These are phyloP conservation scores for Suillus americanus DNA, from an alignment of 768 basidiomycete genomes.

Conservation along the genomic window DNA sequence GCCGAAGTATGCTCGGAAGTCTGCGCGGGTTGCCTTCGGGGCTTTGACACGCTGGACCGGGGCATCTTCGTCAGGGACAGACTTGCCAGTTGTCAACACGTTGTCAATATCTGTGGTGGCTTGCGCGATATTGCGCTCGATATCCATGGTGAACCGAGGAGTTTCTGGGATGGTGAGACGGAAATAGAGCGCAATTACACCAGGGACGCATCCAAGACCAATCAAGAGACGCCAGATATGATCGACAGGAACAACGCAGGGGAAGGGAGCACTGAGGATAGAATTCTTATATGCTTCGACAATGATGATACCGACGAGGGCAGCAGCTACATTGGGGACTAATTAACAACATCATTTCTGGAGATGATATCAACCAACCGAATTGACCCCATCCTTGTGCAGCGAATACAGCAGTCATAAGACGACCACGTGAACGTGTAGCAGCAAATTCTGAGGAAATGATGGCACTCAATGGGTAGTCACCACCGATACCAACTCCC, in stretches of 20 bases:
- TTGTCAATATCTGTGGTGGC: constrained; percentile 72
- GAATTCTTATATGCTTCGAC: constrained; percentile 66
- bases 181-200: constrained; percentile 82
- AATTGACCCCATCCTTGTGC: constrained; percentile 89
- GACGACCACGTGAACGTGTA: constrained; percentile 71
- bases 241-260: constrained; percentile 56
- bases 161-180: constrained; percentile 92
- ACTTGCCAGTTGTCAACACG: constrained; percentile 54
- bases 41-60: constrained; percentile 60
- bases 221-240: constrained; percentile 86
- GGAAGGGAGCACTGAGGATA: constrained; percentile 44
- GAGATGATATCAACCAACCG: constrained; percentile 31
- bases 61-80: constrained; percentile 54
- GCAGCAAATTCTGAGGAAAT: constrained; percentile 90
- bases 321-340: constrained; percentile 45
- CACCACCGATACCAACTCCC: constrained; percentile 86
- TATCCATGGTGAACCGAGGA: constrained; percentile 90
- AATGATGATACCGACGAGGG: constrained; percentile 63
- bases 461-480: constrained; percentile 83
- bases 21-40: constrained; percentile 65
- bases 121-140: constrained; percentile 77
- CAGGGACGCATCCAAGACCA: constrained; percentile 85
- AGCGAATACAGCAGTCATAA: constrained; percentile 90
- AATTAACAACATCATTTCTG: background rate
- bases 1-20: constrained; percentile 70